Evolutionary conservation across 164 flowering plant genomes (phyloP), one percentile per base, ranked within the genome.

Genomic region (Vitis amurensis): DNA sequence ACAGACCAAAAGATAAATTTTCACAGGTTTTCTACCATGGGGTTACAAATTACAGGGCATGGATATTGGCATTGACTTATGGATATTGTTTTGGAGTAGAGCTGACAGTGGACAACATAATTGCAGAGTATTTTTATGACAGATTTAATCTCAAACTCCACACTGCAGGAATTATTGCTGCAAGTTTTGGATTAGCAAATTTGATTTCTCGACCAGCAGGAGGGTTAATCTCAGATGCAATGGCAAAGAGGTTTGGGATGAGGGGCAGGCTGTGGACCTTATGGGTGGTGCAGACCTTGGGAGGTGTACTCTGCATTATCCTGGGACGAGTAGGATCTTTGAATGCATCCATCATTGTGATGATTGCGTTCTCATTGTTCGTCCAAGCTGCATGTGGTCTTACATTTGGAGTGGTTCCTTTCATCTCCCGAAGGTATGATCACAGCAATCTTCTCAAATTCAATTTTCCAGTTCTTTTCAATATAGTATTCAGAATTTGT

Each of bases 21-120:
- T 69, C 81, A 2, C 50, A 68, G 50, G 90, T 91, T 3, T 58
- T 90, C 37, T 81, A 79, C 49, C 75, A 83, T 55, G 98, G 88
- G 9, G 37, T 88, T 12, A 80, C 80, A 16, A 93, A 93, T 68
- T 93, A 93, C 73, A 80, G 98, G 73, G 94, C 89, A 1, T 93
- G 95, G 97, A 87, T 93, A 15, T 70, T 90, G 72, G 94, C 89
- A 5, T 59, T 91, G 78, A 85, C 90, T 29, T 93, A 93, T 67
- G 97, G 98, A 1, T 90, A 87, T 48, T 88, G 93, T 68, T 91
- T 93, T 53, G 98, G 98, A 13, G 97, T 93, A 19, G 98, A 93
- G 77, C 79, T 93, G 13, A 81, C 95, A 0, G 57, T 91, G 3
- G 98, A 91, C 75, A 93, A 93, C 80, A 87, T 93, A 50, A 85